Conservation (phyloP, 2,329 filamentous ascomycete species). For the Mariannaea sp. region DNA sequence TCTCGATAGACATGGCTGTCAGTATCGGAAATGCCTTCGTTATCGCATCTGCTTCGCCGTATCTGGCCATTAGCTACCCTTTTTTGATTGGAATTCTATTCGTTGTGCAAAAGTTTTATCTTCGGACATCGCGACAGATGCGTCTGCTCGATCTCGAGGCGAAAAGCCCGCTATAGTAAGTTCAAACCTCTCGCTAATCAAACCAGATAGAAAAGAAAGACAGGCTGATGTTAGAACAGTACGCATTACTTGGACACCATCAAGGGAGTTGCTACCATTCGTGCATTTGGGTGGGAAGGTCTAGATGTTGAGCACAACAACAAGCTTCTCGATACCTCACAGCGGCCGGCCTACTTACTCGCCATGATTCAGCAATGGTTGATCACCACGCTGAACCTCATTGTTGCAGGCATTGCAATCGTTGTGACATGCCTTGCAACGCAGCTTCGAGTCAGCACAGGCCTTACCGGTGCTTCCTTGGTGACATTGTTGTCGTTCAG, state of each 20-base stretch:
- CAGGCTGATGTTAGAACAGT: conserved; percentile 29
- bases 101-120: conserved; percentile 60
- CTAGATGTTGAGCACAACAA: conserved; percentile 41
- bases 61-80: conserved; percentile 56
- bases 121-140: conserved; percentile 64
- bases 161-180: conserved; percentile 54
- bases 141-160: conserved; percentile 65
- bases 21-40: conserved; percentile 52
- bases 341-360: conserved; percentile 44
- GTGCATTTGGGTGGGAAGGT: conserved; percentile 58
- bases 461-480: conserved; percentile 46
- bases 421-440: conserved; percentile 53
- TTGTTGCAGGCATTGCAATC: conserved; percentile 54
- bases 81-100: conserved; percentile 53
- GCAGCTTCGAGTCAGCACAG: conserved; percentile 41
- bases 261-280: conserved; percentile 58
- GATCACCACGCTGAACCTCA: conserved; percentile 52
- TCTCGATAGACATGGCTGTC: conserved; percentile 30
- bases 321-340: conserved; percentile 56
- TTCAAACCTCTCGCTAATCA: not conserved
- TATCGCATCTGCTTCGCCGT: conserved; percentile 50
- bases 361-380: conserved; percentile 60
- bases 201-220: not conserved
- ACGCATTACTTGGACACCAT: conserved; percentile 61
- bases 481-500: conserved; percentile 47